Conservation (phyloP, 495 filamentous ascomycete genomes). For the Penicillium subrubescens region DNA sequence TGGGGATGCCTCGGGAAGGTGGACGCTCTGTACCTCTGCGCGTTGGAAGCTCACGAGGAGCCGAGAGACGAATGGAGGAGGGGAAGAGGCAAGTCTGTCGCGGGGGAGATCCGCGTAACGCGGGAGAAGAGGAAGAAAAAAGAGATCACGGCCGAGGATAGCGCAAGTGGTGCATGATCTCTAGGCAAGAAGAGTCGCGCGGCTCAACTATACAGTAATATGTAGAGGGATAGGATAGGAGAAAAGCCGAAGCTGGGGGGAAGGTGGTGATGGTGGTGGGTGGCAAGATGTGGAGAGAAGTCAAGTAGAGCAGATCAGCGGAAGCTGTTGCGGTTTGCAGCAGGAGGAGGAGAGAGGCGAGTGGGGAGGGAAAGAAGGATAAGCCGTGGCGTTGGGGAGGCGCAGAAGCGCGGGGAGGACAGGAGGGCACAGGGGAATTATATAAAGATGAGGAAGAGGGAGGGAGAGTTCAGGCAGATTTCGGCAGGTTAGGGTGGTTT, state of each 20-base stretch:
- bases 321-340: background rate
- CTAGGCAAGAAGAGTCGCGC: constrained; percentile 7
- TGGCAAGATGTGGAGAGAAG: background rate
- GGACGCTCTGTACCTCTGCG: background rate
- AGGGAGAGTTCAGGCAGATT: background rate
- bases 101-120: constrained; percentile 1
- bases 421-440: constrained; percentile 11
- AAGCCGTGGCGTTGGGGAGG: constrained; percentile 28
- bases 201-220: background rate
- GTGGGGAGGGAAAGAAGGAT: constrained; percentile 15
- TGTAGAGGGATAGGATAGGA: background rate
- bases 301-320: background rate
- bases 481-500: background rate
- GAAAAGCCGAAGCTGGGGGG: background rate
- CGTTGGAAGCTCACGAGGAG: background rate
- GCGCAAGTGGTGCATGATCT: constrained; percentile 29
- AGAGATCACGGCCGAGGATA: constrained; percentile 26
- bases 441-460: constrained; percentile 4
- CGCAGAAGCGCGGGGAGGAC: constrained; percentile 22
- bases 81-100: background rate
- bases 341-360: constrained; percentile 2
- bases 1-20: background rate
- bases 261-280: background rate
- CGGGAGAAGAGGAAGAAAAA: constrained; percentile 1
- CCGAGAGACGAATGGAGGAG: background rate